These are phyloP conservation scores for Batrachochytrium dendrobatidis DNA, from an alignment of 371 early-diverging fungal species.

Conservation along the genomic window DNA sequence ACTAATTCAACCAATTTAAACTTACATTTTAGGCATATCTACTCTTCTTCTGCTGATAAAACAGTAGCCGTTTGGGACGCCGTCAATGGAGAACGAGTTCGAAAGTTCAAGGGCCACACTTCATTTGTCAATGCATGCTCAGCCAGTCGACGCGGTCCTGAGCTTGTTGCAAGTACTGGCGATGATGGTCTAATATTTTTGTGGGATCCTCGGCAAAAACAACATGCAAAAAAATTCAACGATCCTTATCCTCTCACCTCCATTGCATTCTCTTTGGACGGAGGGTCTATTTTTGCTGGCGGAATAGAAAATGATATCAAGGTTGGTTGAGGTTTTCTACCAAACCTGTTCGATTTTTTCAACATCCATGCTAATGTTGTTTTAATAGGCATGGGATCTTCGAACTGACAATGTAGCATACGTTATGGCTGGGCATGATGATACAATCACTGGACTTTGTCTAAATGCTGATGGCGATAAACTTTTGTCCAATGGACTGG, in stretches of 20 bases:
- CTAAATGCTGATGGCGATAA: constrained; percentile 76
- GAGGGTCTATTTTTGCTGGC: constrained; percentile 75
- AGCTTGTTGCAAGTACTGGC: constrained; percentile 62
- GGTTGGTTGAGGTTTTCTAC: constrained; percentile 18
- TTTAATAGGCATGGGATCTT: constrained; percentile 70
- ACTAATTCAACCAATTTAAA: not conserved
- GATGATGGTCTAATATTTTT: constrained; percentile 69
- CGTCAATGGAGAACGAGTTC: constrained; percentile 62
- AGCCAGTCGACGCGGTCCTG: constrained; percentile 54
- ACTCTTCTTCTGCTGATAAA: constrained; percentile 56
- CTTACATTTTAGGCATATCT: constrained; percentile 37
- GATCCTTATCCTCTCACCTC: constrained; percentile 75
- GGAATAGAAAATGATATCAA: constrained; percentile 85
- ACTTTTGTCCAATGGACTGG: constrained; percentile 81
- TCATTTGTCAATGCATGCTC: constrained; percentile 67
- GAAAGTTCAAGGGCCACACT: constrained; percentile 67
- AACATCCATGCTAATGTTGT: not conserved
- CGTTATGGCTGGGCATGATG: constrained; percentile 72
- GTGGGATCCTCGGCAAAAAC: constrained; percentile 52
- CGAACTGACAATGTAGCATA: constrained; percentile 62
- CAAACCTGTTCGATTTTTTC: constrained; percentile 1
- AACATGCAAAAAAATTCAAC: constrained; percentile 62
- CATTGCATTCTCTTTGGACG: constrained; percentile 67
- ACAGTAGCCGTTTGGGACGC: constrained; percentile 68
- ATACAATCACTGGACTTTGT: constrained; percentile 82